Evolutionary conservation across 257 asterid genomes (phyloP), one percentile per base, ranked within the genome.

Genomic region (Linaria vulgaris): DNA sequence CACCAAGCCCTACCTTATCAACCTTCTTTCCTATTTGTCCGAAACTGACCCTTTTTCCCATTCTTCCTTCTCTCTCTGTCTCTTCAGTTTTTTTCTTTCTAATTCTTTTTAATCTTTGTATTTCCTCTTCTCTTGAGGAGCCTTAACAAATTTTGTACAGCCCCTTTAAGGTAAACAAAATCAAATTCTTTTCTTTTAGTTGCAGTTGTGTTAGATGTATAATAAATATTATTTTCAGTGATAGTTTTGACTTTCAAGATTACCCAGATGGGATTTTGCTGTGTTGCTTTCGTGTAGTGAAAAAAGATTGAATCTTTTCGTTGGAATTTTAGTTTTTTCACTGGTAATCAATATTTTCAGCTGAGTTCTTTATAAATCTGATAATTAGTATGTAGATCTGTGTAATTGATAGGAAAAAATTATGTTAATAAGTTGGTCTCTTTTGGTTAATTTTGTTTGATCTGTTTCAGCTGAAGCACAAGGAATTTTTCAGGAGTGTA

Each of bases 1-100:
- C 45, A 63, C 12, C n/a, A 46, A 66, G 45, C 61, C 59, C 27
- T 25, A 47, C 56, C 72, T 23, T 5, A 0, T 43, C 64, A 67
- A 58, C 76, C 84, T 82, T 83, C 95, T 69, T 80, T 76, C 65
- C 73, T 74, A 88, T 61, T 50, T 63, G 73, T 72, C 78, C 74
- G 55, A 72, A 64, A 43, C 83, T 63, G 77, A 61, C 89, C 80
- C 38, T 78, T 79, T 58, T 20, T 27, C 69, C 72, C 41, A 76
- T 72, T 70, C 9, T 50, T 24, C 50, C 0, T 16, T 69, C 67
- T 39, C 77, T 69, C 70, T 44, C 63, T 41, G 6, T 60, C 16
- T 61, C 15, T 34, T 15, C 24, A 9, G 21, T 68, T 27, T 37
- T n/a, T n/a, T n/a, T n/a, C n/a, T n/a, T 57, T 37, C 37, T 38